These are phyloP conservation scores for Ogataea henricii DNA, from an alignment of 805 yeast species.

Conservation along the genomic window DNA sequence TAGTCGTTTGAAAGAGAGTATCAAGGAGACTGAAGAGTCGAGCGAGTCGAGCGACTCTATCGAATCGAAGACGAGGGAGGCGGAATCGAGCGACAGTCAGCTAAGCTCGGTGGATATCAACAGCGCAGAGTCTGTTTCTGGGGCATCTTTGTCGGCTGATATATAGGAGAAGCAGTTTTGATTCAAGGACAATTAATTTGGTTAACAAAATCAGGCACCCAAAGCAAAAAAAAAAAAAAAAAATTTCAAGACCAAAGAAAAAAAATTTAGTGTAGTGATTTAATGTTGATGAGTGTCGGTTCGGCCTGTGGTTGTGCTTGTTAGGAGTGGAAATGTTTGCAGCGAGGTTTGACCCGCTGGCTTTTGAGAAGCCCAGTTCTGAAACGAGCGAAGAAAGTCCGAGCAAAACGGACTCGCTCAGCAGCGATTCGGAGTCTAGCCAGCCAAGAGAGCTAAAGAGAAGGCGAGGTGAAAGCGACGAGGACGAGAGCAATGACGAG, in stretches of 20 bases:
- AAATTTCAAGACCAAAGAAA: not conserved
- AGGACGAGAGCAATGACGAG: conserved; percentile 12
- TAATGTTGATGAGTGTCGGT: too few relatives aligned
- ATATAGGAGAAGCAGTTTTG: too few relatives aligned
- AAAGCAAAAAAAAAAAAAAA: not conserved
- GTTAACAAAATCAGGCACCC: too few relatives aligned
- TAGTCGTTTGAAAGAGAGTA: not conserved
- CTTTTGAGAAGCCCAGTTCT: conserved; percentile 20
- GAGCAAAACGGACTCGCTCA: not conserved
- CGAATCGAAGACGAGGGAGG: not conserved
- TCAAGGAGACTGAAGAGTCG: not conserved
- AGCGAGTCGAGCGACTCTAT: not conserved
- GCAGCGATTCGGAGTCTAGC: not conserved
- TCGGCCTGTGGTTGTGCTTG: too few relatives aligned
- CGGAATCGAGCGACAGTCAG: not conserved
- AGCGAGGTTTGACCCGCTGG: conserved; percentile 58
- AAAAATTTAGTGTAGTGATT: too few relatives aligned
- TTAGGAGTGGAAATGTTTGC: conserved; percentile 58
- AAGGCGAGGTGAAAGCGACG: not conserved
- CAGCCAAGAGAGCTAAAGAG: not conserved
- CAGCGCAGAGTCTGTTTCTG: not conserved
- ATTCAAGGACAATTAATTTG: not conserved
- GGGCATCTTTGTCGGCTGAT: too few relatives aligned
- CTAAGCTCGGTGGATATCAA: not conserved
- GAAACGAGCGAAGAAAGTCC: not conserved